These are phyloP conservation scores for Aspergillus costaricaensis DNA, from an alignment of 2,329 filamentous ascomycete species.

Conservation along the genomic window DNA sequence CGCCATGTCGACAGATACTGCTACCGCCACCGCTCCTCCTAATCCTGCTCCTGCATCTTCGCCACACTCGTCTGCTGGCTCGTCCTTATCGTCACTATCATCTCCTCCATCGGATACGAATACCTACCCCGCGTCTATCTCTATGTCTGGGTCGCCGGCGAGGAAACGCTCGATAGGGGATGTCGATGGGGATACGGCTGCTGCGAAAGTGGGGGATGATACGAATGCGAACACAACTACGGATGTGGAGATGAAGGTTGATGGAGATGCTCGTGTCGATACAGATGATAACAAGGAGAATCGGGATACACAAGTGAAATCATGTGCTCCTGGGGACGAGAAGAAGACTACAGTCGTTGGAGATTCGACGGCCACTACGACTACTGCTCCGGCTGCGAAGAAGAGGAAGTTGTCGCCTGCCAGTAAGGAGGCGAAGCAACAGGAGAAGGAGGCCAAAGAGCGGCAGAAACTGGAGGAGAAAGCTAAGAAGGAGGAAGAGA, in stretches of 20 bases:
- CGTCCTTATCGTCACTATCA: constrained; percentile 12
- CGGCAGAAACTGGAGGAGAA: constrained; percentile 20
- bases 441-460: constrained; percentile 32
- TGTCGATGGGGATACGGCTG: neutral
- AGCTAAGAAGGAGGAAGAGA: constrained; percentile 28
- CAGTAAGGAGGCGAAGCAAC: constrained; percentile 28
- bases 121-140: constrained; percentile 7
- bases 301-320: neutral
- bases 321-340: neutral
- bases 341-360: neutral
- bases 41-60: constrained; percentile 12
- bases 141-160: neutral
- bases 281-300: constrained; percentile 15
- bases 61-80: neutral
- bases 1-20: neutral
- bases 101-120: constrained; percentile 33
- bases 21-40: constrained; percentile 17
- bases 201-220: too few species aligned
- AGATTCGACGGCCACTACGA: neutral
- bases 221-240: neutral
- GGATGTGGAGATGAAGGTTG: neutral
- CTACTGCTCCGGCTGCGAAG: constrained; percentile 26
- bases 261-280: neutral
- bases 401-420: constrained; percentile 37
- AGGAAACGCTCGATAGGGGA: constrained; percentile 6